Evolutionary conservation across 2,329 filamentous ascomycete genomes (phyloP).

Genomic region (Apiospora koreana): DNA sequence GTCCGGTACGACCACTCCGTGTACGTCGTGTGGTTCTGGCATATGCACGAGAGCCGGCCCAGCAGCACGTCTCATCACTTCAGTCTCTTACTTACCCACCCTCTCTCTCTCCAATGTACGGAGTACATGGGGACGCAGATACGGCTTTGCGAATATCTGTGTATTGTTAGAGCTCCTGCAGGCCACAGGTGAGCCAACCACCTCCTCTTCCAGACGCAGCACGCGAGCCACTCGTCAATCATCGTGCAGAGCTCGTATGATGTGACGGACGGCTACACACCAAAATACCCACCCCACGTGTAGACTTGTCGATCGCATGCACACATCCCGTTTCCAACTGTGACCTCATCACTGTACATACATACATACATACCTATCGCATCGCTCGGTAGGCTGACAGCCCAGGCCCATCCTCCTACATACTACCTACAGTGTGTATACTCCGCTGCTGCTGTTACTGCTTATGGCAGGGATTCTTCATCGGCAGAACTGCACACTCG

Average conservation of each 20-base stretch:
- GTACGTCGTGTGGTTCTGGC: slow-evolving; percentile 6
- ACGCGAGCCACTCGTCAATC: background rate
- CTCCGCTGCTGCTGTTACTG: background rate
- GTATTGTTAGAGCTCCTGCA: background rate
- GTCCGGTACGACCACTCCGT: background rate
- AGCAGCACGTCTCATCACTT: background rate
- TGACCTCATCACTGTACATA: slow-evolving; percentile 1
- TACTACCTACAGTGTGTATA: background rate
- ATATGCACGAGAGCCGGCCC: slow-evolving; percentile 4
- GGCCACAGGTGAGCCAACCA: background rate
- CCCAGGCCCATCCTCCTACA: background rate
- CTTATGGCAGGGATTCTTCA: background rate
- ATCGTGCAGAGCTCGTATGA: slow-evolving; percentile 6
- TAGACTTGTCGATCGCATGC: slow-evolving; percentile 1
- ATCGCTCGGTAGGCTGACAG: background rate
- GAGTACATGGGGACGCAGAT: background rate
- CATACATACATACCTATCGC: no score
- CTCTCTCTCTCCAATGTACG: background rate
- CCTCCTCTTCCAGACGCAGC: slow-evolving; percentile 2
- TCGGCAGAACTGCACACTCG: background rate
- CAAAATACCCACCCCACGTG: slow-evolving; percentile 1
- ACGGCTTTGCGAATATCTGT: background rate
- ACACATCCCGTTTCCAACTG: background rate
- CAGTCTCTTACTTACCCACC: background rate
- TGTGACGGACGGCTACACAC: slow-evolving; percentile 4